These are phyloP conservation scores for Termitomyces sp. DNA, from an alignment of 768 basidiomycete species.

Conservation along the genomic window DNA sequence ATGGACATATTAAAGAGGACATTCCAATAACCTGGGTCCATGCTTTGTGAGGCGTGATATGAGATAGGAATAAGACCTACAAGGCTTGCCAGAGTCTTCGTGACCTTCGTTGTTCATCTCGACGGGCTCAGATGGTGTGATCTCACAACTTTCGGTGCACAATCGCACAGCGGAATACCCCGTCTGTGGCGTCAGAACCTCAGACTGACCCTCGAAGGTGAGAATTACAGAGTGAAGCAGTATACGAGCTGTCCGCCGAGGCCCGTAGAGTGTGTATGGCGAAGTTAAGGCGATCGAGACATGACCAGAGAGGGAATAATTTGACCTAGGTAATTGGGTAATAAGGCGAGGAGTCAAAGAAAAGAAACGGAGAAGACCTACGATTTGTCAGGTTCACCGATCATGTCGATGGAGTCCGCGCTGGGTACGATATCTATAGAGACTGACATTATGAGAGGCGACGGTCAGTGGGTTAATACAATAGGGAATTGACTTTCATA, in stretches of 20 bases:
- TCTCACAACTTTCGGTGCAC: conserved; percentile 58
- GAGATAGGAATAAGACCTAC: conserved; percentile 23
- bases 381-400: conserved; percentile 61
- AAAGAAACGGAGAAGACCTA: conserved; percentile 27
- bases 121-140: conserved; percentile 46
- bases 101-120: conserved; percentile 62
- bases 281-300: conserved; percentile 60
- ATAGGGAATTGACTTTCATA: conserved; percentile 14
- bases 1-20: conserved; percentile 75
- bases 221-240: conserved; percentile 66
- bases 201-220: conserved; percentile 84
- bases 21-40: conserved; percentile 53
- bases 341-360: background rate
- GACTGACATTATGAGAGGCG: conserved; percentile 49
- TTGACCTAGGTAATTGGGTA: conserved; percentile 45
- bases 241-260: conserved; percentile 41
- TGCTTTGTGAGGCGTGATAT: background rate
- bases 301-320: conserved; percentile 85
- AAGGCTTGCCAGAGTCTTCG: conserved; percentile 49
- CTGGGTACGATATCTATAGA: conserved; percentile 58
- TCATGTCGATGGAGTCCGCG: conserved; percentile 56
- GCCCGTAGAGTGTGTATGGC: conserved; percentile 49
- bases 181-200: conserved; percentile 55
- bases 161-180: conserved; percentile 70
- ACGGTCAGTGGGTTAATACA: conserved; percentile 10